Evolutionary conservation across 1,139 yeast genomes (phyloP), one percentile per base, ranked within the genome.

Genomic region (Candida sojae): DNA sequence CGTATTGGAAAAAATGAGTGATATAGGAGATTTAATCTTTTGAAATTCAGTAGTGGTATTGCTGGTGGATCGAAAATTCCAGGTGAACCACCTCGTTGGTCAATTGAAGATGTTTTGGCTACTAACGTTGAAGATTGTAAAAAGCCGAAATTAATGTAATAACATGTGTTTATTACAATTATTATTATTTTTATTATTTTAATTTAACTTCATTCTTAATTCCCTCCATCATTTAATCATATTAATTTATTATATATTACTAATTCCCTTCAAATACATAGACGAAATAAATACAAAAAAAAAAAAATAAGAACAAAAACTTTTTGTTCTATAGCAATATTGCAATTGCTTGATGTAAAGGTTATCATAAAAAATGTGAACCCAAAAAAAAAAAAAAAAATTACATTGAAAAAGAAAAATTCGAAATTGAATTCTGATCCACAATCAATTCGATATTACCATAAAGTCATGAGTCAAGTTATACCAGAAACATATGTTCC

Each of bases 1-100:
- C 56, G 79, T 92, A 39, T 77, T 93, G 57, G 77, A 80, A 45
- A 86, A 82, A 59, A 79, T 88, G 60, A 83, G 84, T 60, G 91
- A 86, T 59, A 79, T 91, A 51, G 99, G 98, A 47, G 96, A 88
- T 58, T 71, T 73, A 59, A 66, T 88, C 51, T 83, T 78, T 79
- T 92, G 68, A 91, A 91, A 64, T 84, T 86, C 58, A 83, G 92
- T 59, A 82, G 90, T 45, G 92, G 92, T 48, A 74, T 79, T 52
- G 89, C 90, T 32, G 90, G 91, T 45, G 91, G 85, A 9, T 82
- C 69, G 12, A 76, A 71, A 50, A 66, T 73, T 17, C 75, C 77
- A 5, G 85, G 84, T n/a, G 73, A 73, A 49, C 78, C 82, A 31
- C 92, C 91, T 57, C 80, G 96, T 68, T 83, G 88, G 90, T 68